A percentile compares a stretch with the other conserved stretches of the same genome.
phyloP scores from a whole-genome alignment of 2,329 filamentous ascomycete genomes.

The Dothiorella sarmentorum region DNA sequence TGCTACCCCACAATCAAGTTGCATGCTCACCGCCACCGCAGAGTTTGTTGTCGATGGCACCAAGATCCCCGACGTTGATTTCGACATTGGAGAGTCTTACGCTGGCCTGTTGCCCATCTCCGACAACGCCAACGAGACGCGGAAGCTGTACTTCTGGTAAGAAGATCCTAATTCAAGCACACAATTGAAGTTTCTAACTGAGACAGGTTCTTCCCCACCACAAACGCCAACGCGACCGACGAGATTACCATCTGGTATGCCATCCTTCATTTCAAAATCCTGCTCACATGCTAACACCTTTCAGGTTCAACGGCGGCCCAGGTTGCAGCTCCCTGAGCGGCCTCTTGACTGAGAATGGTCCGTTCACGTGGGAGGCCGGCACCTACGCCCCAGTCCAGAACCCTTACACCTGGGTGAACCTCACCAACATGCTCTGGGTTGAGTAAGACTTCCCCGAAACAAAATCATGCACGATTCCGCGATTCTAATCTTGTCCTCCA shows the following conservation, averaged over 20 bases:
- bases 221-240: conserved; percentile 48
- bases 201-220: conserved; percentile 59
- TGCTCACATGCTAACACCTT: conserved; percentile 6
- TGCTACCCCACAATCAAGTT: background rate
- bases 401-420: conserved; percentile 63
- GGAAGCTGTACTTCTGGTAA: conserved; percentile 59
- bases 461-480: background rate
- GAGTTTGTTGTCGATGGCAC: conserved; percentile 63
- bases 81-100: conserved; percentile 65
- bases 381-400: conserved; percentile 64
- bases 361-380: conserved; percentile 57
- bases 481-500: conserved; percentile 20
- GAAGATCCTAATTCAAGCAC: too few species aligned
- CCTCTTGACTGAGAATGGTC: conserved; percentile 73
- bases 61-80: conserved; percentile 64
- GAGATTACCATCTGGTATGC: conserved; percentile 57
- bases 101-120: conserved; percentile 61
- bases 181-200: too few species aligned
- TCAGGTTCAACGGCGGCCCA: conserved; percentile 38
- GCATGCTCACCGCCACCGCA: conserved; percentile 31
- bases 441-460: conserved; percentile 26
- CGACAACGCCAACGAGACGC: conserved; percentile 45
- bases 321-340: conserved; percentile 59
- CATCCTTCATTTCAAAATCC: background rate
- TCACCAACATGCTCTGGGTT: conserved; percentile 44